phyloP scores from a whole-genome alignment of 73 alveolate genomes.

The Stentor roeselii region DNA sequence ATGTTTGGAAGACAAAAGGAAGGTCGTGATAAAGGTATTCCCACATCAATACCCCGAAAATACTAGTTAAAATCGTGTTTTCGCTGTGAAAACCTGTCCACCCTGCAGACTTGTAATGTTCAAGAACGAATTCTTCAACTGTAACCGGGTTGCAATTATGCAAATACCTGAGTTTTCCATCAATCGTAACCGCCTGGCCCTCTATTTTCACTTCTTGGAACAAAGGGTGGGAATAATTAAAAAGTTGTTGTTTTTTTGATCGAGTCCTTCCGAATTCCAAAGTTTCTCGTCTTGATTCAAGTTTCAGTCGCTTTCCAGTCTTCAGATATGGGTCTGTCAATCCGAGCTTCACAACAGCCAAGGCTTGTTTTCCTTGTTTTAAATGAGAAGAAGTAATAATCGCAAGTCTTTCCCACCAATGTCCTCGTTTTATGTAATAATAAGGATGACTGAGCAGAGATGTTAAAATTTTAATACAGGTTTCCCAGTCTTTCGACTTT shows the following conservation, averaged over 20 bases:
- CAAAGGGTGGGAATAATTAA: neutral
- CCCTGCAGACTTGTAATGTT: constrained; percentile 59
- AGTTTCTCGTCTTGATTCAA: neutral
- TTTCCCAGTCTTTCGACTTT: neutral
- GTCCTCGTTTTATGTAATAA: constrained; percentile 12
- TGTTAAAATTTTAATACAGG: neutral
- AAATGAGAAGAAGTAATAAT: neutral
- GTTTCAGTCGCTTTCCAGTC: neutral
- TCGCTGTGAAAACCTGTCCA: constrained; percentile 86
- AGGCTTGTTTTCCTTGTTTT: neutral
- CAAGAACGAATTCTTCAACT: constrained; percentile 84
- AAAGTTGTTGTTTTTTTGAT: neutral
- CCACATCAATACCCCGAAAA: constrained; percentile 79
- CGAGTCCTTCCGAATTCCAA: neutral
- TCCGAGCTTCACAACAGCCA: neutral
- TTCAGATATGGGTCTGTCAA: neutral
- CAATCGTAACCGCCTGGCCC: neutral
- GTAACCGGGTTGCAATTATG: constrained; percentile 20
- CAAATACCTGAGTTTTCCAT: neutral
- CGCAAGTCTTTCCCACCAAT: constrained; percentile 21
- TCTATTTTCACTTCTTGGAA: neutral
- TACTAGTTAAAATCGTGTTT: constrained; percentile 62
- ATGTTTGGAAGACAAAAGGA: constrained; percentile 77
- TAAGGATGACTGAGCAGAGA: neutral
- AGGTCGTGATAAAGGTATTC: constrained; percentile 79